Evolutionary conservation across 805 yeast species (phyloP), one percentile per base, ranked within the genome.

Genomic region (Hanseniaspora taiwanica): DNA sequence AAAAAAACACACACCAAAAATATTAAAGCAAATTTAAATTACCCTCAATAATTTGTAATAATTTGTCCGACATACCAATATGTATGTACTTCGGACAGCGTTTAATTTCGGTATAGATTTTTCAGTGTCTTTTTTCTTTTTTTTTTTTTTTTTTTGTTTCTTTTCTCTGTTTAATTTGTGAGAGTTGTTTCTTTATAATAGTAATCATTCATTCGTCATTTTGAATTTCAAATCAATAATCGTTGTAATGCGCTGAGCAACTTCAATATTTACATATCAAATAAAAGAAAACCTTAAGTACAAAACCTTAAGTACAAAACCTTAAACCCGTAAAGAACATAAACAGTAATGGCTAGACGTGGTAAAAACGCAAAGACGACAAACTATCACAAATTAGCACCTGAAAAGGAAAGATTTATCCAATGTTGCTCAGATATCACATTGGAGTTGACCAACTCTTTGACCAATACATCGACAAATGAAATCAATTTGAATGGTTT

Each of bases 361-460:
- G 62, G 60, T 32, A 59, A 57, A 44, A 63, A 63, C 40, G 63
- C 65, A 21, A 60, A 56, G 49, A 60, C 54, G 14, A 60, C 58
- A 37, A 77, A 77, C 53, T 42, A 34, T n/a, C 81, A 72, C 47
- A 81, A 81, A 49, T 65, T 78, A 33, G 81, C 87, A 17, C 93
- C 95, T 1, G 97, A 87, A 54, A 85, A 82, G 59, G 98, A 89
- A 63, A 70, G 97, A 44, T 89, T 89, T 54, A 62, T 89, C 35
- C 86, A 82, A 57, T 84, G 96, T 58, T 86, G 96, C 61, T 81
- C 94, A 20, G 97, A 87, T 53, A 81, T 87, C 37, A 81, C 95
- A 2, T 64, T 82, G 36, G 96, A 86, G 58, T 68, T 87, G 34
- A 91, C 87, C 16, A 72, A 79, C 18, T 78, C 93, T 5, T 66